A percentile compares a stretch with the other conserved stretches of the same genome.
phyloP scores from a whole-genome alignment of 139 green algal genomes.

The Diplosphaera chodatii region DNA sequence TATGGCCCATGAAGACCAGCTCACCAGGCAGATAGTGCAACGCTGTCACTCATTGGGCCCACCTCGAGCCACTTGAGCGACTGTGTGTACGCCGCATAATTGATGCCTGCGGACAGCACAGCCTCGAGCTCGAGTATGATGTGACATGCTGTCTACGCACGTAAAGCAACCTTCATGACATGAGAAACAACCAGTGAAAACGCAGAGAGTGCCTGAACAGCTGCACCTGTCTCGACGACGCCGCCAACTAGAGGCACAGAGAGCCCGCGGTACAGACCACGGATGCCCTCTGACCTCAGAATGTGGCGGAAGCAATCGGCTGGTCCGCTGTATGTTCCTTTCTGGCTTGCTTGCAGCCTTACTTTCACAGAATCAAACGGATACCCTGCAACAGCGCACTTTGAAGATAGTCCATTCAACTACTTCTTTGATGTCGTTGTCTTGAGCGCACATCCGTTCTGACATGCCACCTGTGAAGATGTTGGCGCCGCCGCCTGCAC shows the following conservation, averaged over 20 bases:
- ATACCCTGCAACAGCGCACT: neutral
- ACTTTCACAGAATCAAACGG: conserved; percentile 15
- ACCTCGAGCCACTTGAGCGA: neutral
- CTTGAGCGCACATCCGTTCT: neutral
- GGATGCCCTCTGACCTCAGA: conserved; percentile 51
- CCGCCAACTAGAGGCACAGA: conserved; percentile 64
- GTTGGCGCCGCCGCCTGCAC: neutral
- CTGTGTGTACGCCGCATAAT: conserved; percentile 2
- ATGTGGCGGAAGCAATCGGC: conserved; percentile 47
- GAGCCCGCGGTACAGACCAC: conserved; percentile 63
- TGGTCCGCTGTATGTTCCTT: conserved; percentile 29
- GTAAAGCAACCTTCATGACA: too few relatives aligned
- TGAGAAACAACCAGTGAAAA: conserved; percentile 12
- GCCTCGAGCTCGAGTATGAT: too few relatives aligned
- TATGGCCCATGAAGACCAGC: neutral
- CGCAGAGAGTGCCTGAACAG: too few relatives aligned
- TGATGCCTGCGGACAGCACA: neutral
- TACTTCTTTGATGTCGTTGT: too few relatives aligned
- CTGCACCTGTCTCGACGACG: conserved; percentile 64
- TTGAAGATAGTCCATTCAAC: neutral
- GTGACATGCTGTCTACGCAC: too few relatives aligned
- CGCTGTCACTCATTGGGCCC: neutral
- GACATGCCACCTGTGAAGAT: neutral
- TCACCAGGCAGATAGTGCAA: neutral
- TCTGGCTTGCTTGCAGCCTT: conserved; percentile 34